These are phyloP conservation scores for Auriculariales sp. DNA, from an alignment of 768 basidiomycete species.

Conservation along the genomic window DNA sequence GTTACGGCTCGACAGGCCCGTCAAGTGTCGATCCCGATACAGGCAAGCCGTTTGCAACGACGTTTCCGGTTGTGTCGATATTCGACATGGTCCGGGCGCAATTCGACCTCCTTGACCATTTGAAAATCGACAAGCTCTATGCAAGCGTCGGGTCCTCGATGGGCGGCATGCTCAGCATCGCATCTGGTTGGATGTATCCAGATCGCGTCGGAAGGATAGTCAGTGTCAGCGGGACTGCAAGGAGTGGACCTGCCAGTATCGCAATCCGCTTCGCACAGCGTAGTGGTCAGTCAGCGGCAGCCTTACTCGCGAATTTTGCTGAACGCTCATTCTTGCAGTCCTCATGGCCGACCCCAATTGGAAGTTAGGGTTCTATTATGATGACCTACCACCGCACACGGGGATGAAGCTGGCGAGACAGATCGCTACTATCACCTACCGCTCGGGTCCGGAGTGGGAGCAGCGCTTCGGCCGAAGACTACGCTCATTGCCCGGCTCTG, in stretches of 20 bases:
- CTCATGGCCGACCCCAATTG: slow-evolving; percentile 99
- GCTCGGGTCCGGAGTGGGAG: slow-evolving; percentile 99
- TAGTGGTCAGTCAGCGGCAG: slow-evolving; percentile 49
- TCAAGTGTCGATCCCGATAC: slow-evolving; percentile 63
- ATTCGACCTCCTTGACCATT: slow-evolving; percentile 68
- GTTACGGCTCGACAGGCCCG: slow-evolving; percentile 95
- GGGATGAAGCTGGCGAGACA: slow-evolving; percentile 99
- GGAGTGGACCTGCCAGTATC: slow-evolving; percentile 82
- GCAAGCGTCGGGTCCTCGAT: slow-evolving; percentile 91
- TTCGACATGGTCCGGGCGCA: slow-evolving; percentile 98
- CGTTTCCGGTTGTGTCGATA: slow-evolving; percentile 81
- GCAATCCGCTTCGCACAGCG: slow-evolving; percentile 95
- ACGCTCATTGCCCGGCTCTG: slow-evolving; percentile 22
- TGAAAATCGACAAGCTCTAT: slow-evolving; percentile 74
- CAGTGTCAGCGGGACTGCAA: slow-evolving; percentile 87
- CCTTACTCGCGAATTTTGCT: not conserved
- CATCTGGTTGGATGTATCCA: slow-evolving; percentile 86
- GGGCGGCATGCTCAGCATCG: slow-evolving; percentile 97
- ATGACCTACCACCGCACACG: slow-evolving; percentile 84
- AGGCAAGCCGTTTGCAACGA: slow-evolving; percentile 67
- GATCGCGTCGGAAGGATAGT: slow-evolving; percentile 80
- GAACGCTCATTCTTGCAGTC: slow-evolving; percentile 33
- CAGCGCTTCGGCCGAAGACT: slow-evolving; percentile 83
- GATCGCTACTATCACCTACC: slow-evolving; percentile 97
- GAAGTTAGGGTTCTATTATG: slow-evolving; percentile 98